phyloP scores from a whole-genome alignment of 129 eudicot genomes.

The Erigeron canadensis region DNA sequence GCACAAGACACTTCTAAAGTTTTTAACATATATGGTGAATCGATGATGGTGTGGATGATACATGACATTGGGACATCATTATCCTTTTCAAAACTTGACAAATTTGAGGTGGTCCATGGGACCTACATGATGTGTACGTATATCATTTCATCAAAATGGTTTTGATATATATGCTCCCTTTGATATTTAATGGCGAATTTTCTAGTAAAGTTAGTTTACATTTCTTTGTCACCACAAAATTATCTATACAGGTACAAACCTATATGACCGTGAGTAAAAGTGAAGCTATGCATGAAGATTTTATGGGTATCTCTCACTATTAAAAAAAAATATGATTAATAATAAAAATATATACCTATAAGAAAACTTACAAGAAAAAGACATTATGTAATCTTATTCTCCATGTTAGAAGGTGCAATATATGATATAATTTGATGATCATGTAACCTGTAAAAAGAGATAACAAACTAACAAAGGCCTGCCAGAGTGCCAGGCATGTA shows the following conservation, averaged over 20 bases:
- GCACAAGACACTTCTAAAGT: conserved; percentile 4
- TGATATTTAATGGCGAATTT: conserved; percentile 27
- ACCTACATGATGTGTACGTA: conserved; percentile 35
- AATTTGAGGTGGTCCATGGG: conserved; percentile 43
- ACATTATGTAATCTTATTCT: no score
- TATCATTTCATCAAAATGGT: conserved; percentile 24
- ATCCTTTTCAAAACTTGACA: conserved; percentile 37
- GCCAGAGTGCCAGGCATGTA: neutral
- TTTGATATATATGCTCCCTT: conserved; percentile 17
- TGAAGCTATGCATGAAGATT: no score
- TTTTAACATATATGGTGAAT: conserved; percentile 6
- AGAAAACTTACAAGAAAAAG: no score
- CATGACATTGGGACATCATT: conserved; percentile 24
- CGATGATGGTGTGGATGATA: conserved; percentile 23
- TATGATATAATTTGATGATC: no score
- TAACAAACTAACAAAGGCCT: no score
- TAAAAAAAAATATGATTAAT: no score
- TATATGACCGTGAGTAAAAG: neutral
- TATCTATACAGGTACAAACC: conserved; percentile 15
- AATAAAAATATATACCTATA: no score
- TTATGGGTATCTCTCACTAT: no score
- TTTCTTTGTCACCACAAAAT: conserved; percentile 16
- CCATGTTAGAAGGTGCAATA: no score
- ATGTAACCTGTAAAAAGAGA: no score
- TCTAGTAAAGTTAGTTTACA: conserved; percentile 16